These are phyloP conservation scores for Aristolochia fimbriata DNA, from an alignment of 164 flowering plant genomes.

Conservation along the genomic window DNA sequence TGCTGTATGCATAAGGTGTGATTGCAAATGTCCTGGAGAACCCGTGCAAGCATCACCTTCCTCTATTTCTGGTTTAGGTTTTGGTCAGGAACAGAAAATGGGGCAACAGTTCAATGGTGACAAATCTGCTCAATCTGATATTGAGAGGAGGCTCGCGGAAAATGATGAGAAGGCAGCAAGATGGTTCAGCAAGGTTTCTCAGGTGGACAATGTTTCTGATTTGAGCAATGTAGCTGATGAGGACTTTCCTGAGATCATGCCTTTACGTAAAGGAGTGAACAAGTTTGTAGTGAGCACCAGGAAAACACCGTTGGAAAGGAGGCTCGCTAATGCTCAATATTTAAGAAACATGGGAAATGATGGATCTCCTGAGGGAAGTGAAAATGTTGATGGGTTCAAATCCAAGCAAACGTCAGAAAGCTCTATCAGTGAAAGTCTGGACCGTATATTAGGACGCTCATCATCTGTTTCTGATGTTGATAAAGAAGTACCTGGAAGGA, in stretches of 20 bases:
- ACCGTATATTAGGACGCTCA: slow-evolving; percentile 33
- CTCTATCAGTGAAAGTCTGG: slow-evolving; percentile 23
- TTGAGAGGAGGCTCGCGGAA: slow-evolving; percentile 33
- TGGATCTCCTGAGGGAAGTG: slow-evolving; percentile 19
- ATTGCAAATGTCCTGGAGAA: slow-evolving; percentile 66
- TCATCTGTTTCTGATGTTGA: slow-evolving; percentile 19
- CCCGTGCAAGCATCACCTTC: slow-evolving; percentile 8
- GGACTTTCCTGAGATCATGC: slow-evolving; percentile 71
- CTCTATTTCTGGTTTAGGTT: slow-evolving; percentile 15
- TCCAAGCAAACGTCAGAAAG: slow-evolving; percentile 13
- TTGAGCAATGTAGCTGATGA: slow-evolving; percentile 38
- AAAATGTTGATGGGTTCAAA: slow-evolving; percentile 4
- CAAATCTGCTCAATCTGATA: slow-evolving; percentile 20
- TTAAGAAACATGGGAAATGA: slow-evolving; percentile 25
- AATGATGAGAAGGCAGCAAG: slow-evolving; percentile 57
- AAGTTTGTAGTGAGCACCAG: slow-evolving; percentile 69
- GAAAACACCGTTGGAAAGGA: slow-evolving; percentile 64
- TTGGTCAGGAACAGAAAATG: slow-evolving; percentile 1
- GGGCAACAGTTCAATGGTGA: slow-evolving; percentile 11
- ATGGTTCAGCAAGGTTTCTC: slow-evolving; percentile 62
- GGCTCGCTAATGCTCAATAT: slow-evolving; percentile 39
- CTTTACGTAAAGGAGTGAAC: slow-evolving; percentile 59
- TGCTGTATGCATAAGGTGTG: slow-evolving; percentile 74
- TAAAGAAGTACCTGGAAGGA: slow-evolving; percentile 4
- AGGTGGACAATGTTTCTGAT: slow-evolving; percentile 37